Evolutionary conservation across 208 protist genomes (phyloP), one percentile per base, ranked within the genome.

Genomic region (Acanthamoeba quina): DNA sequence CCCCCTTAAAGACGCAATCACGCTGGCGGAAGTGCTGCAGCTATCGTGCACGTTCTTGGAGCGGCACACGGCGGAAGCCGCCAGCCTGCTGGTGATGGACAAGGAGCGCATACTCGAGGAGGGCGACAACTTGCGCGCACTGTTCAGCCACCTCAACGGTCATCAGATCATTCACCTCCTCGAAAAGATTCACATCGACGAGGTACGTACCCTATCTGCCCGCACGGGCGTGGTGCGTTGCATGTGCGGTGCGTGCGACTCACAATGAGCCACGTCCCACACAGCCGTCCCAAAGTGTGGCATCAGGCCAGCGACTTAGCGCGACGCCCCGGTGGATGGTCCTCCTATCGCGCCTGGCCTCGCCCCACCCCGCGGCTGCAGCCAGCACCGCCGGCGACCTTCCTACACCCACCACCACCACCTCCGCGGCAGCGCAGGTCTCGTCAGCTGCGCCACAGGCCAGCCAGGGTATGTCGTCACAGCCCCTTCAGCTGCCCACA

Each of bases 61-160:
- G 26, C 7, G 58, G 49, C 80, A 89, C 80, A 89, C 80, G 17
- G 49, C 54, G 1, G 80, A 89, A 47, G 80, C 80, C 29, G 47
- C 58, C 19, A 89, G 58, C 34, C 24, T 89, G 47, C 37, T 89
- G 80, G 58, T 89, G 6, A 89, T 89, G 80, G 80, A 89, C 80
- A 89, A 89, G 80, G 58, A 31, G 49, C 49, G 58, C 29, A 62
- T 89, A 0, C 80, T 60, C 19, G 80, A 31, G 21, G 80, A 89
- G 29, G 80, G 58, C 26, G 58, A 89, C 80, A 89, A 89, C 24
- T 13, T 89, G 17, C 49, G 58, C 9, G 13, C 49, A 1, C 49
- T 89, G 15, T 89, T 89, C 80, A 26, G 29, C n/a, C 80, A 89
- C 80, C 80, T 89, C 31, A 89, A 89, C 80, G 37, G 10, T 0